Evolutionary conservation across 768 basidiomycete genomes (phyloP).

Genomic region (Mycena galericulata): DNA sequence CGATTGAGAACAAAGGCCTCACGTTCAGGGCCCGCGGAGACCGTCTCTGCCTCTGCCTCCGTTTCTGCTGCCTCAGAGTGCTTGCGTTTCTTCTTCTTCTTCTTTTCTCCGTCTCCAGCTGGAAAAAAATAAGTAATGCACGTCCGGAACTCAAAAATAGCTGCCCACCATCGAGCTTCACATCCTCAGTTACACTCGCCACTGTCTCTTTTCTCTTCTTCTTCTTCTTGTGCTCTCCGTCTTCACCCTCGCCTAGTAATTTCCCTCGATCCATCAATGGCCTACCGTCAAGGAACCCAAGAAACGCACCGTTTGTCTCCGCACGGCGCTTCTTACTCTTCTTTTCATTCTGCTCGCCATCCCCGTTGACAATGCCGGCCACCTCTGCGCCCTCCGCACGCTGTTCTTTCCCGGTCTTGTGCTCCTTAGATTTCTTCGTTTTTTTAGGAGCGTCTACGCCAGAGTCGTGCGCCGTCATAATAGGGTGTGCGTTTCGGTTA

Average conservation of each 20-base stretch:
- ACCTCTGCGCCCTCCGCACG: constrained; percentile 25
- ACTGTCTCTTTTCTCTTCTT: constrained; percentile 35
- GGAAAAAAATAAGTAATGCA: neutral
- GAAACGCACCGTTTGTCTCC: constrained; percentile 37
- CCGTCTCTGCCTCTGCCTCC: constrained; percentile 56
- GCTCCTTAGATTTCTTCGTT: constrained; percentile 34
- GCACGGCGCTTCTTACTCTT: constrained; percentile 30
- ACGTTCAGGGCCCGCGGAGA: constrained; percentile 45
- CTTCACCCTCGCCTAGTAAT: constrained; percentile 27
- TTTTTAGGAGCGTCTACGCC: constrained; percentile 18
- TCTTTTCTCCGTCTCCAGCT: constrained; percentile 24
- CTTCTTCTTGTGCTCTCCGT: constrained; percentile 38
- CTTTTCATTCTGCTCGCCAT: constrained; percentile 25
- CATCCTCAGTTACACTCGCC: constrained; percentile 56
- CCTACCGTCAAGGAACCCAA: neutral
- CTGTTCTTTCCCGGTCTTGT: constrained; percentile 45
- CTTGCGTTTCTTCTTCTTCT: constrained; percentile 45
- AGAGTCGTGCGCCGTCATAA: constrained; percentile 12
- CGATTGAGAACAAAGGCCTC: constrained; percentile 25
- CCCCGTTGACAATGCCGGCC: constrained; percentile 14
- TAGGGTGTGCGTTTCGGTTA: neutral
- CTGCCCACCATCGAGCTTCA: constrained; percentile 49
- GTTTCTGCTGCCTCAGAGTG: constrained; percentile 54
- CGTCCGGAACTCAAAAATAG: constrained; percentile 13
- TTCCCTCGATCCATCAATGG: constrained; percentile 17